These are phyloP conservation scores for Mortierella sp. DNA, from an alignment of 371 early-diverging fungal genomes.

Conservation along the genomic window DNA sequence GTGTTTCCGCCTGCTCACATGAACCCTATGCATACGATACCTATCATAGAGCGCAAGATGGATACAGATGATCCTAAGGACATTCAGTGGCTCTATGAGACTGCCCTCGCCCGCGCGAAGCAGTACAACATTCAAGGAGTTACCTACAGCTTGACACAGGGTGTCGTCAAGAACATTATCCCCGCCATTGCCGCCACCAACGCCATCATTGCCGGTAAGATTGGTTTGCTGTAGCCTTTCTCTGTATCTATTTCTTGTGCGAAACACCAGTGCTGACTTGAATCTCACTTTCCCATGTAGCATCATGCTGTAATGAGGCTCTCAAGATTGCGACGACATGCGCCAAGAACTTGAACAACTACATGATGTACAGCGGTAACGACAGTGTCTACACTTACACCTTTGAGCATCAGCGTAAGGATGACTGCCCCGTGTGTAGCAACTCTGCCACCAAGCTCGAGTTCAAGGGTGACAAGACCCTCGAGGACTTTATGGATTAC, in stretches of 20 bases:
- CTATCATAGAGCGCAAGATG: constrained; percentile 73
- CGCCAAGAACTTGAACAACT: constrained; percentile 88
- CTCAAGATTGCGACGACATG: constrained; percentile 90
- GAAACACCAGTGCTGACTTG: background rate
- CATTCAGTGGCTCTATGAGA: constrained; percentile 88
- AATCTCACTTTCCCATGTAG: constrained; percentile 55
- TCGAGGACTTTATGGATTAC: constrained; percentile 82
- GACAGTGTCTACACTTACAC: constrained; percentile 93
- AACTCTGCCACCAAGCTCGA: constrained; percentile 61
- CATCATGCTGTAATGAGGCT: constrained; percentile 96
- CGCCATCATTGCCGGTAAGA: constrained; percentile 74
- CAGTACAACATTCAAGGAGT: constrained; percentile 91
- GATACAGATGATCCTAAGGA: constrained; percentile 96
- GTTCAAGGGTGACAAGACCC: constrained; percentile 63
- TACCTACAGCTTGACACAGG: constrained; percentile 94
- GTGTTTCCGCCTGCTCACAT: background rate
- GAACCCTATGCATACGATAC: background rate
- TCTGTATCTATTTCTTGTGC: background rate
- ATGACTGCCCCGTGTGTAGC: constrained; percentile 95
- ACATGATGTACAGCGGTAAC: constrained; percentile 97
- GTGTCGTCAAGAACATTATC: constrained; percentile 91
- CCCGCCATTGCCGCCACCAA: constrained; percentile 86
- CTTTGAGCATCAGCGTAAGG: constrained; percentile 86
- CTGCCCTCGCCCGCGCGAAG: constrained; percentile 81
- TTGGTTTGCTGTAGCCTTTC: background rate